A percentile compares a stretch with the other conserved stretches of the same genome.
Conservation (phyloP, 192 early-diverging fungal genomes). For the Backusella mclennaniae region DNA sequence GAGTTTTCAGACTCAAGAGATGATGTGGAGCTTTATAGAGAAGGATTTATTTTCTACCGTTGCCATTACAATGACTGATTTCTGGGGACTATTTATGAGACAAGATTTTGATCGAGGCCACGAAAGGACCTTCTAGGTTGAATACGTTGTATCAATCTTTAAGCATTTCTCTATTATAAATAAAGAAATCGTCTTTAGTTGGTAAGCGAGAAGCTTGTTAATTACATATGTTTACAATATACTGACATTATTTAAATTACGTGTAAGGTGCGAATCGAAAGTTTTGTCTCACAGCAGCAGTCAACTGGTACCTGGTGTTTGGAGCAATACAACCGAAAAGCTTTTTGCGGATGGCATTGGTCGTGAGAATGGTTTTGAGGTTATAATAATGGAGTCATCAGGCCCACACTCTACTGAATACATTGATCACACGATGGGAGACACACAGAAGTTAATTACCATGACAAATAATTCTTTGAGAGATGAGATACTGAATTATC, state of each 20-base stretch:
- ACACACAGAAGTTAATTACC: slow-evolving; percentile 5
- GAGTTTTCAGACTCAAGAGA: not conserved
- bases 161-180: slow-evolving; percentile 7
- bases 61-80: slow-evolving; percentile 9
- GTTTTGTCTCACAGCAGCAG: slow-evolving; percentile 15
- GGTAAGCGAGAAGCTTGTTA: slow-evolving; percentile 10
- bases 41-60: not conserved
- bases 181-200: not conserved
- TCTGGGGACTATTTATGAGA: slow-evolving; percentile 11
- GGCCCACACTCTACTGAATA: slow-evolving; percentile 6
- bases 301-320: not conserved
- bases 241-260: slow-evolving; percentile 8
- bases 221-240: slow-evolving; percentile 10
- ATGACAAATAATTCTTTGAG: not conserved
- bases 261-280: slow-evolving; percentile 4
- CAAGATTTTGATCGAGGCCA: slow-evolving; percentile 6
- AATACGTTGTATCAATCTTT: not conserved
- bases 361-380: slow-evolving; percentile 5
- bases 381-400: slow-evolving; percentile 8
- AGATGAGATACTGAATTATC: slow-evolving; percentile 5
- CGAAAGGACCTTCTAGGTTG: slow-evolving; percentile 10
- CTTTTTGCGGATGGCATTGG: slow-evolving; percentile 7
- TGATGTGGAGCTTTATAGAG: not conserved
- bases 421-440: not conserved
- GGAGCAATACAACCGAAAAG: slow-evolving; percentile 8